Evolutionary conservation across 2,329 filamentous ascomycete genomes (phyloP).

Genomic region (Xylariaceae sp.): DNA sequence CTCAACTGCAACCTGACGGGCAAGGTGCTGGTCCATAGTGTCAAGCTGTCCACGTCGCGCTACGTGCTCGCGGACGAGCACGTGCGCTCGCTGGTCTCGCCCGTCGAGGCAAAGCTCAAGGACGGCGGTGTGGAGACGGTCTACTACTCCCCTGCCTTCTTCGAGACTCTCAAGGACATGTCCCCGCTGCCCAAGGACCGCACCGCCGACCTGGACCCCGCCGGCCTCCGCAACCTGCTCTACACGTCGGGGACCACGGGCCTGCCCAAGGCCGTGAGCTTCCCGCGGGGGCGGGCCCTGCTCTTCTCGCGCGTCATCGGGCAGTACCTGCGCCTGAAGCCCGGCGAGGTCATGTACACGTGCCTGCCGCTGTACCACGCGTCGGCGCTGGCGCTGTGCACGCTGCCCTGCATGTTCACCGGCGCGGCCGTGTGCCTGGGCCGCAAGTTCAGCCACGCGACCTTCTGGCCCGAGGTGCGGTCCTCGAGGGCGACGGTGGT

Average conservation of each 20-base stretch:
- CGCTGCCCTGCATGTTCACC: slow-evolving; percentile 43
- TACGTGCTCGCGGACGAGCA: slow-evolving; percentile 55
- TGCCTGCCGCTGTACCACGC: slow-evolving; percentile 74
- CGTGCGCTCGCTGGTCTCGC: slow-evolving; percentile 44
- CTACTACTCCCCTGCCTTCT: slow-evolving; percentile 41
- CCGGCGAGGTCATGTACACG: slow-evolving; percentile 60
- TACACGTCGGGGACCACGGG: slow-evolving; percentile 75
- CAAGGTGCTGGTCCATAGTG: slow-evolving; percentile 58
- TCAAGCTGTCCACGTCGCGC: slow-evolving; percentile 50
- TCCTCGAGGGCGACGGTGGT: slow-evolving; percentile 61
- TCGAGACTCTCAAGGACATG: slow-evolving; percentile 39
- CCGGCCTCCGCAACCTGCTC: slow-evolving; percentile 54
- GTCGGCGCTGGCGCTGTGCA: slow-evolving; percentile 56
- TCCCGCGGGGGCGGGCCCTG: slow-evolving; percentile 41
- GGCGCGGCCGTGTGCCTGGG: slow-evolving; percentile 54
- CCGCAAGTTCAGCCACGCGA: slow-evolving; percentile 60
- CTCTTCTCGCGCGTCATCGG: slow-evolving; percentile 11
- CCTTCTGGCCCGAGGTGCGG: slow-evolving; percentile 67
- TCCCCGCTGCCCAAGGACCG: slow-evolving; percentile 49
- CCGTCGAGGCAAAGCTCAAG: slow-evolving; percentile 51
- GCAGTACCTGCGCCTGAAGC: slow-evolving; percentile 18
- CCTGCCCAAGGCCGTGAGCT: slow-evolving; percentile 63
- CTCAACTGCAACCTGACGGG: slow-evolving; percentile 64
- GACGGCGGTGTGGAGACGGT: slow-evolving; percentile 51
- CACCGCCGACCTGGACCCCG: slow-evolving; percentile 42